Conservation (phyloP, 306 rosid genomes). For the Vigna unguiculata region DNA sequence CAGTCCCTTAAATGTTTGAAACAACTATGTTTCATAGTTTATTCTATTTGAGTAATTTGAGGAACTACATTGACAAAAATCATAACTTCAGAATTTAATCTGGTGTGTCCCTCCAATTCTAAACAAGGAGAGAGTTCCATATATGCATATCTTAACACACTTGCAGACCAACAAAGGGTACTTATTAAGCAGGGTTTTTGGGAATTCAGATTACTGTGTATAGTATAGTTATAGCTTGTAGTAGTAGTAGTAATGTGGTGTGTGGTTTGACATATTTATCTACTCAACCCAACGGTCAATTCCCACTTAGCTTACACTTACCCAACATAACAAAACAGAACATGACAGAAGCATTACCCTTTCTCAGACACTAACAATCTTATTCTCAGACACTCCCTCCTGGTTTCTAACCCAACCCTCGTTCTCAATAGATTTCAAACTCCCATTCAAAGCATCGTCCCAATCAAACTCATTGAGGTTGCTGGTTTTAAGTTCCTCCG, state of each 20-base stretch:
- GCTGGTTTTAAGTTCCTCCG: slow-evolving; percentile 47
- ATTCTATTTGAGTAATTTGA: neutral
- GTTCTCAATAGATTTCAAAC: neutral
- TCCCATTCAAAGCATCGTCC: slow-evolving; percentile 54
- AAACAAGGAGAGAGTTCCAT: neutral
- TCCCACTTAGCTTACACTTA: neutral
- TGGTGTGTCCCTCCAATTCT: neutral
- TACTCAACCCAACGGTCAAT: neutral
- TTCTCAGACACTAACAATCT: neutral
- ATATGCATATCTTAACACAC: neutral
- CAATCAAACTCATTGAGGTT: slow-evolving; percentile 26
- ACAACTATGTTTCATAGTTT: neutral
- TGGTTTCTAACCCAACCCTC: neutral
- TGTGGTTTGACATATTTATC: neutral
- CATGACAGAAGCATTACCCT: neutral
- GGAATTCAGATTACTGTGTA: no score
- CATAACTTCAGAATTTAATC: no score
- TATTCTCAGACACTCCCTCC: slow-evolving; percentile 22
- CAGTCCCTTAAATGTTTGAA: no score
- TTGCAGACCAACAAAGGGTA: no score
- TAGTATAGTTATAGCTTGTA: neutral
- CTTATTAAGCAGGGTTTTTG: neutral
- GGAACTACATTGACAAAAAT: neutral
- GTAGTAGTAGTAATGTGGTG: no score
- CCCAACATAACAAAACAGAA: neutral